Evolutionary conservation across 31 red algal species (phyloP).

Genomic region (Odonthalia washingtoniensis): DNA sequence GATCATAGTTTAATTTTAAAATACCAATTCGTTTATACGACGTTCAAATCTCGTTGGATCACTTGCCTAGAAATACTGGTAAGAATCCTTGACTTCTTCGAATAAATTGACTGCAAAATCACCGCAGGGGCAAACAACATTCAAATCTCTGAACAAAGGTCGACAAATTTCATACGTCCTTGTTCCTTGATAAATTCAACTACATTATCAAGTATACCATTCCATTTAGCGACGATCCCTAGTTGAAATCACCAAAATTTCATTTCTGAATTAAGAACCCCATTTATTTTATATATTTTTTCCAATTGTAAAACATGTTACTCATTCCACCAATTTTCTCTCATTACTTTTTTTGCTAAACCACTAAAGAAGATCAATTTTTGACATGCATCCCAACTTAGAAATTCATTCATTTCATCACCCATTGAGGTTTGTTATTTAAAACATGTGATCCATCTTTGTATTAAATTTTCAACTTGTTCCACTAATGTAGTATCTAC

Average conservation of each 20-base stretch:
- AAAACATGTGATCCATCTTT: constrained; percentile 42
- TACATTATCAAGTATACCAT: constrained; percentile 59
- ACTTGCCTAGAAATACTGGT: too few relatives aligned
- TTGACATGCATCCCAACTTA: constrained; percentile 57
- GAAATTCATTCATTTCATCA: not conserved
- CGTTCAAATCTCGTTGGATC: too few relatives aligned
- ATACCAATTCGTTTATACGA: too few relatives aligned
- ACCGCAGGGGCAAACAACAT: constrained; percentile 54
- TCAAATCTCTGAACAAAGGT: constrained; percentile 72
- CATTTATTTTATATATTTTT: constrained; percentile 35
- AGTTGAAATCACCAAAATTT: constrained; percentile 69
- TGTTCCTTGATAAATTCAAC: constrained; percentile 67
- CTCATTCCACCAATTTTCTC: constrained; percentile 42
- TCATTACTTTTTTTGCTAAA: not conserved
- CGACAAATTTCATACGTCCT: constrained; percentile 92
- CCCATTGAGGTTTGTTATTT: not conserved
- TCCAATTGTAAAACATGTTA: constrained; percentile 36
- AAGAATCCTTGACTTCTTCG: constrained; percentile 37
- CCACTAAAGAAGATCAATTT: constrained; percentile 47
- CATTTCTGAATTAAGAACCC: constrained; percentile 71
- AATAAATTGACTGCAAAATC: constrained; percentile 66
- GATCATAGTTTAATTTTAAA: too few relatives aligned
- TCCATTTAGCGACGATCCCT: constrained; percentile 53
- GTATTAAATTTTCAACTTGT: constrained; percentile 24
- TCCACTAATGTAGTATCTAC: constrained; percentile 65